Conservation (phyloP, 2,329 filamentous ascomycete species). For the Grosmannia serpens region DNA sequence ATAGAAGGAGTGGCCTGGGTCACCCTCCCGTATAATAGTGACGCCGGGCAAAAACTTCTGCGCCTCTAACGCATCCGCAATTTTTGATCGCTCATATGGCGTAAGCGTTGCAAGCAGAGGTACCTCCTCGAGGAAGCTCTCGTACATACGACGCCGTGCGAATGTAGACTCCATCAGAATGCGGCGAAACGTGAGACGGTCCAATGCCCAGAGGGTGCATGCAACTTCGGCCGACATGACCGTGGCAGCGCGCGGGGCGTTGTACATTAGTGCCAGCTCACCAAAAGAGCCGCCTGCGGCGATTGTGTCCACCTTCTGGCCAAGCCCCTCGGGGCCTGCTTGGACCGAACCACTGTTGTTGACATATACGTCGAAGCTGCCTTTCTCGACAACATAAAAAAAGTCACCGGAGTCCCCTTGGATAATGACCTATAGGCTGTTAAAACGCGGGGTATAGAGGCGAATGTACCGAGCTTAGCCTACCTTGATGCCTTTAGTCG, state of each 20-base stretch:
- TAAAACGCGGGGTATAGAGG: not conserved
- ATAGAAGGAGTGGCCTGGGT: conserved; percentile 85
- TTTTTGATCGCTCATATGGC: conserved; percentile 90
- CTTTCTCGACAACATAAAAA: conserved; percentile 94
- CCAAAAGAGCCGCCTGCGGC: conserved; percentile 88
- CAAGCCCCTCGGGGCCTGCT: conserved; percentile 70
- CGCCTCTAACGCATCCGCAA: conserved; percentile 89
- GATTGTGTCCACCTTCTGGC: conserved; percentile 69
- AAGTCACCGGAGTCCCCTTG: conserved; percentile 95
- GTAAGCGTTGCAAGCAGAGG: conserved; percentile 74
- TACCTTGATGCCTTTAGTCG: conserved; percentile 72
- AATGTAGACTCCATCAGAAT: conserved; percentile 98
- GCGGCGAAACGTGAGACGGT: conserved; percentile 90
- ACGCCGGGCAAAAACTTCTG: conserved; percentile 70
- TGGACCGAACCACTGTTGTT: conserved; percentile 67
- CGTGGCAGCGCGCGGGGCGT: conserved; percentile 88
- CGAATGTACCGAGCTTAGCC: conserved; percentile 24
- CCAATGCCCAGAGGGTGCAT: conserved; percentile 85
- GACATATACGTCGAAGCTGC: conserved; percentile 83
- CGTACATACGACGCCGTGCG: conserved; percentile 90
- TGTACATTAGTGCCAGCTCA: conserved; percentile 97
- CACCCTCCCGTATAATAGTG: conserved; percentile 84
- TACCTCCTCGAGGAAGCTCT: conserved; percentile 91
- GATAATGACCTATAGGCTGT: conserved; percentile 60
- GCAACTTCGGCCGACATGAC: conserved; percentile 70